Conservation (phyloP, 495 filamentous ascomycete species). For the Xylaria grammica region DNA sequence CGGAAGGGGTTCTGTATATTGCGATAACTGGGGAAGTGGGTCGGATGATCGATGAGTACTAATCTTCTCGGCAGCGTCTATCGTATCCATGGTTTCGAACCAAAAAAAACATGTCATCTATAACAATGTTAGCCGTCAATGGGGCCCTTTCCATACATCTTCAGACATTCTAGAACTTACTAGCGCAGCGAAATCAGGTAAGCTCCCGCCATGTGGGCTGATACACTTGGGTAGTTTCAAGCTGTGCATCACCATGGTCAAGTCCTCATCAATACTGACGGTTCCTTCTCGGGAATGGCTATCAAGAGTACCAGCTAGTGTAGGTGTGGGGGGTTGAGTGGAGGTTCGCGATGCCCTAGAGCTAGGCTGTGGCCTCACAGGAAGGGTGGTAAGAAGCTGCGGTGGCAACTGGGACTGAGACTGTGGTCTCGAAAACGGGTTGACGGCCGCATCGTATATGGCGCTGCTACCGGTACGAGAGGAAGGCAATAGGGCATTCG, state of each 20-base stretch:
- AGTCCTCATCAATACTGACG: constrained; percentile 36
- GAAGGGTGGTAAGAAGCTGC: constrained; percentile 23
- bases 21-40: constrained; percentile 60
- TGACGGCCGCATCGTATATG: constrained; percentile 37
- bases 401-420: constrained; percentile 21
- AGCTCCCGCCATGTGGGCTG: constrained; percentile 70
- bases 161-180: constrained; percentile 50
- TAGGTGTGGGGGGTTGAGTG: constrained; percentile 36
- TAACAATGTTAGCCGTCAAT: constrained; percentile 14
- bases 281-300: constrained; percentile 31
- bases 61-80: constrained; percentile 73
- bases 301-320: constrained; percentile 32
- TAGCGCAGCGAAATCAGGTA: constrained; percentile 84
- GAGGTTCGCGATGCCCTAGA: constrained; percentile 36
- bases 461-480: constrained; percentile 22
- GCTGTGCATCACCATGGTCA: constrained; percentile 62
- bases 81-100: constrained; percentile 87
- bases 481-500: constrained; percentile 24
- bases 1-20: constrained; percentile 74
- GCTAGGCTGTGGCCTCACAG: constrained; percentile 26
- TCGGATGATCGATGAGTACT: constrained; percentile 45
- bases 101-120: constrained; percentile 97
- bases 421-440: constrained; percentile 32
- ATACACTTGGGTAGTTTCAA: constrained; percentile 76
- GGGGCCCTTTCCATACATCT: background rate